Percentiles rank a stretch among this genome's conserved stretches.
Evolutionary conservation across 768 basidiomycete genomes (phyloP).

Genomic region (Suillus discolor): DNA sequence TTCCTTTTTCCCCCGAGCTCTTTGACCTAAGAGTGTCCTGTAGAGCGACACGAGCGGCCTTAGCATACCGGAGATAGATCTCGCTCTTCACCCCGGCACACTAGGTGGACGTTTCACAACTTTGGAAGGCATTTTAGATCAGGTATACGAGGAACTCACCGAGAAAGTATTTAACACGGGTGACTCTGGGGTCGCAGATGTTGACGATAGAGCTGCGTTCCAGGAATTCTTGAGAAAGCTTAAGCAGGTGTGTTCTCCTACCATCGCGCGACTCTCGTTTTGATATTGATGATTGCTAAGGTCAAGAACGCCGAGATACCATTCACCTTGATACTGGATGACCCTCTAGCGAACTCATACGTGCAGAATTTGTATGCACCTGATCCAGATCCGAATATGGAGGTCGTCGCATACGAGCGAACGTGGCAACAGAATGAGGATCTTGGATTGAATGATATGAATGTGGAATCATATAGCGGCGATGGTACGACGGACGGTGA

Average conservation of each 20-base stretch:
- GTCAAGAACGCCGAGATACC: slow-evolving; percentile 76
- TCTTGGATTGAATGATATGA: slow-evolving; percentile 88
- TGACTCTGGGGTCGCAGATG: slow-evolving; percentile 50
- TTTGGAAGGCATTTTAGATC: slow-evolving; percentile 90
- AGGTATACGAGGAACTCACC: slow-evolving; percentile 92
- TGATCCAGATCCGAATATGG: slow-evolving; percentile 95
- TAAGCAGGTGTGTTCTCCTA: slow-evolving; percentile 57
- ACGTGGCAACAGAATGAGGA: slow-evolving; percentile 93
- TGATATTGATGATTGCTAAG: slow-evolving; percentile 36
- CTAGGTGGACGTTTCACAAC: slow-evolving; percentile 98
- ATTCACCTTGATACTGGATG: slow-evolving; percentile 94
- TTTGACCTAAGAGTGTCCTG: not conserved
- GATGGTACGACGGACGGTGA: slow-evolving; percentile 14
- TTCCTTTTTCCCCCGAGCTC: not conserved
- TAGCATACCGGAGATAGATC: slow-evolving; percentile 91
- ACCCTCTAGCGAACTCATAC: slow-evolving; percentile 94
- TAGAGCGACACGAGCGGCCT: slow-evolving; percentile 94
- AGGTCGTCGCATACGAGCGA: slow-evolving; percentile 78
- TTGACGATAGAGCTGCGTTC: slow-evolving; percentile 60
- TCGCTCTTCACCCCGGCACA: slow-evolving; percentile 88
- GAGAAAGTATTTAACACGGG: slow-evolving; percentile 82
- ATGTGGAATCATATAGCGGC: slow-evolving; percentile 51
- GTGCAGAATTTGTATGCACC: slow-evolving; percentile 96
- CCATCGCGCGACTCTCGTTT: slow-evolving; percentile 7
- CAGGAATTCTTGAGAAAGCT: slow-evolving; percentile 74